These are phyloP conservation scores for Phialocephala subalpina DNA, from an alignment of 2,329 filamentous ascomycete species.

Conservation along the genomic window DNA sequence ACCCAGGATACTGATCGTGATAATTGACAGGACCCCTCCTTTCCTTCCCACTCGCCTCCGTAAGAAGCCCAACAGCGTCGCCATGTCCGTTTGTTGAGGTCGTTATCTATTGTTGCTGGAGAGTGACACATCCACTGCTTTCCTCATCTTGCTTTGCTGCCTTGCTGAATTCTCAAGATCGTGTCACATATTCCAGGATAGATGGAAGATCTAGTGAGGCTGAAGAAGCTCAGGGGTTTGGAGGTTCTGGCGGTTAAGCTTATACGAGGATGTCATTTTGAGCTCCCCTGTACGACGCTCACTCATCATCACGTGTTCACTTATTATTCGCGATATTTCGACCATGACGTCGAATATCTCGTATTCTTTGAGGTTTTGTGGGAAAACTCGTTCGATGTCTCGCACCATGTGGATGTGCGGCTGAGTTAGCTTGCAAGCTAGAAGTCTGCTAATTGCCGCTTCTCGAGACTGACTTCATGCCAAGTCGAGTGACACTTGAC, in stretches of 20 bases:
- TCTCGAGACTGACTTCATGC: too few relatives aligned
- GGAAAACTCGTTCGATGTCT: neutral
- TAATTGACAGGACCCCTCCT: neutral
- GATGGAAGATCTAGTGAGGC: neutral
- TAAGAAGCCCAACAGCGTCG: neutral
- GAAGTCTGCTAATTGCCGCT: neutral
- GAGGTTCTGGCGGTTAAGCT: neutral
- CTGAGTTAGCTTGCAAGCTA: neutral
- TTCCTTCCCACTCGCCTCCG: neutral
- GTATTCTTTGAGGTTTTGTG: neutral
- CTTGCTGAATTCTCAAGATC: neutral
- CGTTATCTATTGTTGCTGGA: neutral
- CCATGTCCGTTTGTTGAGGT: neutral
- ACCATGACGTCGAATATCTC: neutral
- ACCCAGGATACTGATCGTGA: neutral
- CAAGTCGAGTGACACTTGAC: too few relatives aligned
- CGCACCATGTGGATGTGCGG: neutral
- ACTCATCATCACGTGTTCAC: neutral
- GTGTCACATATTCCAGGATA: neutral
- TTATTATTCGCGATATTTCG: neutral
- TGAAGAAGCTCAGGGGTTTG: neutral
- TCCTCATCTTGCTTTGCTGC: slow-evolving; percentile 1
- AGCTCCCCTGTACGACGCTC: neutral
- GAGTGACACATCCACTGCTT: neutral
- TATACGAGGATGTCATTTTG: neutral